Base-by-base conservation (phyloP, 331 rosid species). In the Pyracantha coccinea region DNA sequence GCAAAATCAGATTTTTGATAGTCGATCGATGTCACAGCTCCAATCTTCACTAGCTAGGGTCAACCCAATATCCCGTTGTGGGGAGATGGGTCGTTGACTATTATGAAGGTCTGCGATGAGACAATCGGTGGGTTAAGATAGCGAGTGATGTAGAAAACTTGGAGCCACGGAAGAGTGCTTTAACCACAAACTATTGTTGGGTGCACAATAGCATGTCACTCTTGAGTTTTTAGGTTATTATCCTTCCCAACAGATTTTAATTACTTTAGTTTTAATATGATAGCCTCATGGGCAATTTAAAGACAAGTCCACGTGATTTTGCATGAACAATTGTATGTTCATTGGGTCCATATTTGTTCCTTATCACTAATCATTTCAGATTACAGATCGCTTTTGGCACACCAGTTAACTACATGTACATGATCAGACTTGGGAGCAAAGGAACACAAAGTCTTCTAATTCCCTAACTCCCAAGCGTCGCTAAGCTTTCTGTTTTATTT, bases 281-380 rank as follows among this genome's bases (percentile, higher is more conserved):
- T 11, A 41, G 47, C 47, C 47, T 41, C 15, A 11, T 15, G 47
- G 47, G 47, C 47, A 41, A 41, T 27, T 71, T 31, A 71, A 59
- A 59, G 77, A 27, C 77, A 73, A n/a, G 6, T 35, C 35, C 78
- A 64, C 31, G 78, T 63, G 76, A 35, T 35, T 12, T 7, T 5
- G 16, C 60, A 24, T 47, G 38, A 44, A 21, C 21, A 17, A 24
- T 5, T 45, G 21, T 45, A 53, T 68, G n/a, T 41, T 10, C 6
- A 23, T 15, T 14, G 66, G 33, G 33, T 60, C 66, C 66, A 60
- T 60, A 17, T 21, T 21, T 6, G 62, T 57, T 24, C 27, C 7
- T 60, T 27, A 58, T 21, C 7, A 58, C 29, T 3, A 60, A 24
- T 60, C 33, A 25, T 24, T 60, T 60, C 7, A 19, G 4, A 16